Base-by-base conservation (phyloP, 2,329 filamentous ascomycete genomes). In the Beauveria australis region DNA sequence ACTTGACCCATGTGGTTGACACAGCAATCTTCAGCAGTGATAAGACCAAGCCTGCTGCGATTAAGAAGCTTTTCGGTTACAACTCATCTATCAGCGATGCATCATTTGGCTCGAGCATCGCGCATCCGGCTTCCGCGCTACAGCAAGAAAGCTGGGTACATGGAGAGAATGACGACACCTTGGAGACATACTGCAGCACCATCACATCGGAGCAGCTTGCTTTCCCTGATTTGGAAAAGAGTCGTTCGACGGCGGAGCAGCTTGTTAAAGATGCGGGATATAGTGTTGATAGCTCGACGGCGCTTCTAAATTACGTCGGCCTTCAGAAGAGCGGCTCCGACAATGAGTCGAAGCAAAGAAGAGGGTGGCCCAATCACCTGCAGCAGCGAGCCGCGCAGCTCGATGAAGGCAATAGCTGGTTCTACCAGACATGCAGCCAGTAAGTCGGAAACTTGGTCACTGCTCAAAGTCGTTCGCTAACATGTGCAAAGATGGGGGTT, bases 401-500 rank as follows among this genome's bases (percentile, higher is more conserved):
- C 6, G 5, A 18, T 18, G 56, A 57, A 47, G 37, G 58, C 68
- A 72, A 79, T 0, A 71, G 76, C 28, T 84, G 81, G 81, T 66
- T 71, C 0, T 84, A 80, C 65, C 81, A 84, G 62, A 79, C 77
- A 47, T 84, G 81, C 72, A 82, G 79, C 5, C 77, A 84, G 74
- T 81, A 69, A 70, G 76, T 70, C 14, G 3, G 10, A 4, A 1
- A 18, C 3, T 41, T 4, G 0, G 22, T 10, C 19, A 1, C 43
- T 26, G 12, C 3, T 2, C 2, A 1, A 16, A 24, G 3, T 16
- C 12, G 5, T 22, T 56, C 9, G 12, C 6, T 22, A 3, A 16
- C 44, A 41, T n/a, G 19, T 30, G 14, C 2, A 28, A 48, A 82
- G 84, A 79, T 94, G 89, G 89, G 91, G 90, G 9, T 94, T 84